Evolutionary conservation across 257 asterid species (phyloP).

Genomic region (Vinca minor): DNA sequence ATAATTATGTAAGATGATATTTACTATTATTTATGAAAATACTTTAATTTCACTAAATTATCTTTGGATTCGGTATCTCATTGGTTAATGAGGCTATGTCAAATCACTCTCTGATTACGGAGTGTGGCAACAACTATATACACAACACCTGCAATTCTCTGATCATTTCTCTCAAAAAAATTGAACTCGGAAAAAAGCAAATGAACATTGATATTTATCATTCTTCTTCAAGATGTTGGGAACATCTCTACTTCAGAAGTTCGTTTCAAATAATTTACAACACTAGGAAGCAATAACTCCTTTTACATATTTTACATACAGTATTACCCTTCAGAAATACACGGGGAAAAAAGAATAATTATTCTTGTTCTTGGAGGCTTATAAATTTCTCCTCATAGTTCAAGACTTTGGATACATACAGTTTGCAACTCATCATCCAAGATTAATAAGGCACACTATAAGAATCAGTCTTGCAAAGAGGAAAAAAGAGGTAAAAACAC

Average conservation of each 20-base stretch:
- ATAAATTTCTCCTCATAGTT: constrained; percentile 12
- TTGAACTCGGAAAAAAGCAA: background rate
- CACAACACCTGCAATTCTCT: no score
- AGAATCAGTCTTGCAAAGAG: background rate
- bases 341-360: constrained; percentile 22
- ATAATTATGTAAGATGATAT: no score
- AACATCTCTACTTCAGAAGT: background rate
- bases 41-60: no score
- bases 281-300: constrained; percentile 14
- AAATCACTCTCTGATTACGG: no score
- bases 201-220: background rate
- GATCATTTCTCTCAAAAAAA: no score
- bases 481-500: background rate
- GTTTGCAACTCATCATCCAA: background rate
- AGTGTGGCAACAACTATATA: no score
- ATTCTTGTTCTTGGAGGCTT: constrained; percentile 13
- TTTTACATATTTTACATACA: constrained; percentile 16
- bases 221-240: constrained; percentile 2
- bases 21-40: no score
- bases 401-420: constrained; percentile 23
- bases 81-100: no score
- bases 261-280: constrained; percentile 16
- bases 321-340: constrained; percentile 18
- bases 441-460: background rate
- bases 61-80: no score